Base-by-base conservation (phyloP, 2,329 filamentous ascomycete genomes). In the Aspergillus sp. region DNA sequence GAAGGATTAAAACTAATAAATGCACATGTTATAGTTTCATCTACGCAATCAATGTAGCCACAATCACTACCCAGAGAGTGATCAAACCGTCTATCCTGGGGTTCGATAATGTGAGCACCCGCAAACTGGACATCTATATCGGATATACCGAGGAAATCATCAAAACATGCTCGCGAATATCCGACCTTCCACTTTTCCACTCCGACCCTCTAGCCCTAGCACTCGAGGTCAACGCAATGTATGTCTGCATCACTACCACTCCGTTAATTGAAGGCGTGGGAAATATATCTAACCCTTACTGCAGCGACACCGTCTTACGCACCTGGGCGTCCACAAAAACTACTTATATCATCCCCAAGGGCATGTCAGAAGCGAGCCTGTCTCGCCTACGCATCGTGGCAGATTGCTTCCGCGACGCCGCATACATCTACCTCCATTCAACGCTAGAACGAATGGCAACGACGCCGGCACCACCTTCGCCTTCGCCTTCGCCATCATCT, bases 101-200 rank as follows among this genome's bases (percentile, higher is more conserved):
- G 13, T 60, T 66, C 4, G 65, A 68, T 13, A 56, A 66, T 22
- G 59, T 70, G 24, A 64, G 61, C 4, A 53, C 66, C 30, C 70
- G 65, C 12, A 72, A 68, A 54, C 58, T 75, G 7, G 73, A 74
- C 48, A 73, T 73, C 22, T 75, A 75, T 50, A 65, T 75, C 37
- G 73, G 73, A 3, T 75, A 74, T 51, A 74, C 72, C 0, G 73
- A 75, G 53, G 68, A 73, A 15, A 61, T 75, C 3, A 63, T 75
- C 22, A 70, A 70, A 56, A 56, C 72, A 27, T 75, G 71, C 49
- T 66, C 70, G 9, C 61, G 66, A 20, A 73, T 74, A 22, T 66
- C 71, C 7, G 68, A 73, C 39, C 60, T 75, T 8, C 70, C 68
- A 41, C 61, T 56, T 2, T 33, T 70, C 9, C 47, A 56, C 48